phyloP scores from a whole-genome alignment of 192 early-diverging fungal genomes.

The Coemansia sp. region DNA sequence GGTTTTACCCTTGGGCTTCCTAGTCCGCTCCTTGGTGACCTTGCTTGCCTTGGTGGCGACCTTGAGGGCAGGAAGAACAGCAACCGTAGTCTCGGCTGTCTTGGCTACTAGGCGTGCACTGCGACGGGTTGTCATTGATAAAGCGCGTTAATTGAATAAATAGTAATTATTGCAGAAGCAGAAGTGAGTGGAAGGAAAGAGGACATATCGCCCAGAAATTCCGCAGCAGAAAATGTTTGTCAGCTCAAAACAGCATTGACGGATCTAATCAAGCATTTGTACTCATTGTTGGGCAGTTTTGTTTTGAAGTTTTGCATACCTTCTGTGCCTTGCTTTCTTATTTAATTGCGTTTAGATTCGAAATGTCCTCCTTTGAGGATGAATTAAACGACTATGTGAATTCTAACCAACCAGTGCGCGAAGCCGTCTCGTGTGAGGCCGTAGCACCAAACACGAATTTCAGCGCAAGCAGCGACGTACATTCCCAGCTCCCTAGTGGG shows the following conservation, averaged over 20 bases:
- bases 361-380: constrained; percentile 35
- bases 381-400: constrained; percentile 32
- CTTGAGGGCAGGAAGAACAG: background rate
- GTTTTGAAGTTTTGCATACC: too few relatives aligned
- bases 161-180: background rate
- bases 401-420: background rate
- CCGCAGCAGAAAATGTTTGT: background rate
- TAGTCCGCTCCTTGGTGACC: constrained; percentile 1
- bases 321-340: background rate
- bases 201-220: background rate
- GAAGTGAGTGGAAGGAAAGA: constrained; percentile 10
- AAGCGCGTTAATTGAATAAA: background rate
- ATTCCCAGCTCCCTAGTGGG: constrained; percentile 18
- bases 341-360: background rate
- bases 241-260: background rate
- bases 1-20: constrained; percentile 4
- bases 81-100: background rate
- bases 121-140: constrained; percentile 24
- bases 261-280: background rate
- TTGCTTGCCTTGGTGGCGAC: constrained; percentile 15
- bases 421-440: background rate
- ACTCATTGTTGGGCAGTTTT: background rate
- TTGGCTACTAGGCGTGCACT: constrained; percentile 41
- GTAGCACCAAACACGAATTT: background rate
- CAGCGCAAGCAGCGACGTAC: background rate